Percentiles rank a stretch among this genome's conserved stretches.
phyloP scores from a whole-genome alignment of 1,284 basidiomycete species.

The Moesziomyces antarcticus region DNA sequence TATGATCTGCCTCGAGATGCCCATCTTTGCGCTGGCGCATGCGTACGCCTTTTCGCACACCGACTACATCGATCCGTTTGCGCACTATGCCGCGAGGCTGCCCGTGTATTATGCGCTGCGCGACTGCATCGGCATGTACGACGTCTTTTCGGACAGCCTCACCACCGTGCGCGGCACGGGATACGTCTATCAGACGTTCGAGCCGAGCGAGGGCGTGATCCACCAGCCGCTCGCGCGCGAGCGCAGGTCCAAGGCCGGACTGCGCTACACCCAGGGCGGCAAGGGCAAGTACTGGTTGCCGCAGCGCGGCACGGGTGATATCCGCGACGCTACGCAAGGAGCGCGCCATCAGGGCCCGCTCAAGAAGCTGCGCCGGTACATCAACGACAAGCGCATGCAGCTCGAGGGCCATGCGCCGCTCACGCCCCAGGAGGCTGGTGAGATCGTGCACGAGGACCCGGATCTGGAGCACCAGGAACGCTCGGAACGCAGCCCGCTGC shows the following conservation, averaged over 20 bases:
- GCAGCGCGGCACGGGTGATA: constrained; percentile 37
- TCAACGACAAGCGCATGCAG: constrained; percentile 71
- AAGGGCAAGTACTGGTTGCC: constrained; percentile 71
- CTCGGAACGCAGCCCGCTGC: constrained; percentile 26
- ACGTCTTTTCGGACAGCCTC: constrained; percentile 87
- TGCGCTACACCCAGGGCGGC: constrained; percentile 89
- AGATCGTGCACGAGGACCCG: constrained; percentile 75
- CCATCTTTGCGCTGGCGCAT: constrained; percentile 93
- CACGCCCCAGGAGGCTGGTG: constrained; percentile 75
- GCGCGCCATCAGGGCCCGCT: constrained; percentile 68
- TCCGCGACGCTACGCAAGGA: constrained; percentile 32
- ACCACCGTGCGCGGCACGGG: constrained; percentile 86
- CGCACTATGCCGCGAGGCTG: constrained; percentile 54
- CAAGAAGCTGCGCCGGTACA: constrained; percentile 69
- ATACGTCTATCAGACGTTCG: constrained; percentile 94
- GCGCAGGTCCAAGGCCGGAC: constrained; percentile 71
- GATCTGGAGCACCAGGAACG: constrained; percentile 67
- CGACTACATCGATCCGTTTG: constrained; percentile 59
- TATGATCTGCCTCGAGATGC: constrained; percentile 93
- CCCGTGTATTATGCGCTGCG: constrained; percentile 76
- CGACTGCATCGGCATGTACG: constrained; percentile 78
- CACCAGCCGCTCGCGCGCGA: constrained; percentile 71
- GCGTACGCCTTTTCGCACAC: constrained; percentile 78
- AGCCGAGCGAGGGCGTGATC: constrained; percentile 90
- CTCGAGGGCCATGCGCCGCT: constrained; percentile 82